These are phyloP conservation scores for Trifolium repens DNA, from an alignment of 306 rosid genomes.

Conservation along the genomic window DNA sequence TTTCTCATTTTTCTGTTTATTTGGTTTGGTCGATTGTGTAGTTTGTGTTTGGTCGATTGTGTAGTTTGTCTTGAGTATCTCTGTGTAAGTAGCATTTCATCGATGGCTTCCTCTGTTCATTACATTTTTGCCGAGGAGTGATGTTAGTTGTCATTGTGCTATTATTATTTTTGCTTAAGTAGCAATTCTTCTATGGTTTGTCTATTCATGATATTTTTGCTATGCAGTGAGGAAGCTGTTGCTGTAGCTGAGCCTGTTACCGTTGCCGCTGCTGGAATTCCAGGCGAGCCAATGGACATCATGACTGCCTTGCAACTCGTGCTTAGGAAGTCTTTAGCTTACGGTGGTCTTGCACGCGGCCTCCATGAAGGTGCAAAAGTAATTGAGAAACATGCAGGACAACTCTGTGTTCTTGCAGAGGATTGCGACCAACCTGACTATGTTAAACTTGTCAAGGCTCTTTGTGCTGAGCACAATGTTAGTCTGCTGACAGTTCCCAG, in stretches of 20 bases:
- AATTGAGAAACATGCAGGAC: conserved; percentile 83
- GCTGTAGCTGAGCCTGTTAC: conserved; percentile 49
- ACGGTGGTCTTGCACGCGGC: conserved; percentile 85
- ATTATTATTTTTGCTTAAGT: neutral
- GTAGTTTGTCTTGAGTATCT: neutral
- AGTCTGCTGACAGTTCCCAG: conserved; percentile 76
- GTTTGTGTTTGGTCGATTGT: neutral
- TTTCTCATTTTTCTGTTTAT: neutral
- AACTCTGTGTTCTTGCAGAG: conserved; percentile 84
- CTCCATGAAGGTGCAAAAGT: conserved; percentile 83
- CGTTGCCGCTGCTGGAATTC: conserved; percentile 34
- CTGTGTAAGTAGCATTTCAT: neutral
- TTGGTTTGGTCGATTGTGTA: neutral
- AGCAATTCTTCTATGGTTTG: neutral
- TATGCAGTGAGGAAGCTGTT: conserved; percentile 46
- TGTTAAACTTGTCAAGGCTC: conserved; percentile 79
- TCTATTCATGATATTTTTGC: conserved; percentile 14
- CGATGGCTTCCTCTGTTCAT: neutral
- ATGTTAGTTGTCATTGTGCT: neutral
- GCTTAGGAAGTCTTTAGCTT: conserved; percentile 81
- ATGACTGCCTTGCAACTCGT: conserved; percentile 77
- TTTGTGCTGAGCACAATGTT: conserved; percentile 84
- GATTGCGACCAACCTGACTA: conserved; percentile 90
- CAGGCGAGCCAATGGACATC: conserved; percentile 58
- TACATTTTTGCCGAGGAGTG: neutral